phyloP scores from a whole-genome alignment of 1,139 yeast genomes.

The Hemisphaericaspora subhashii region DNA sequence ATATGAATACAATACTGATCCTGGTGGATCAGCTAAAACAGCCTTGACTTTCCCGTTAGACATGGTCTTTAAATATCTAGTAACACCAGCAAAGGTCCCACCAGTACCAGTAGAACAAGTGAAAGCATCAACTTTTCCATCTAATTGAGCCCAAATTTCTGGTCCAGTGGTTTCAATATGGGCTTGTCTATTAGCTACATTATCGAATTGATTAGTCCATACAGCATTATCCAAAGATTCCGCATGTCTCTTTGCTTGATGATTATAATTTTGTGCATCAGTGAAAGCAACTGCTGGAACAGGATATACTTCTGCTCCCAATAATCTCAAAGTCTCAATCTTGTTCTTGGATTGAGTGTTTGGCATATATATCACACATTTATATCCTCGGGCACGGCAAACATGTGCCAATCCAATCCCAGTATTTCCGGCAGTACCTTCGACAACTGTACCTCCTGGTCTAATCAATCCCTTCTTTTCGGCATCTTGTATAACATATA shows the following conservation, averaged over 20 bases:
- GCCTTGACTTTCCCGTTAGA: slow-evolving; percentile 59
- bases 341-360: slow-evolving; percentile 80
- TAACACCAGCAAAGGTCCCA: slow-evolving; percentile 83
- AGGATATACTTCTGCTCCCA: slow-evolving; percentile 86
- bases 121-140: slow-evolving; percentile 80
- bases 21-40: slow-evolving; percentile 90
- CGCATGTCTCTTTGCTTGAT: slow-evolving; percentile 83
- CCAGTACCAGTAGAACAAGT: slow-evolving; percentile 93
- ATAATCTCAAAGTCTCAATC: slow-evolving; percentile 65
- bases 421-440: slow-evolving; percentile 65
- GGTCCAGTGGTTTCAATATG: slow-evolving; percentile 94
- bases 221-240: slow-evolving; percentile 72
- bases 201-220: slow-evolving; percentile 92
- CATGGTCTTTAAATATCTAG: slow-evolving; percentile 70
- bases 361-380: slow-evolving; percentile 86
- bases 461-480: slow-evolving; percentile 64
- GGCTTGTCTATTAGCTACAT: slow-evolving; percentile 81
- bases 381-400: slow-evolving; percentile 79
- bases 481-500: slow-evolving; percentile 75
- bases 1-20: slow-evolving; percentile 79
- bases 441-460: slow-evolving; percentile 63
- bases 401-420: slow-evolving; percentile 91
- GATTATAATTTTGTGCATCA: slow-evolving; percentile 81
- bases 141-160: slow-evolving; percentile 82
- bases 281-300: slow-evolving; percentile 87